A percentile compares a stretch with the other conserved stretches of the same genome.
Conservation (phyloP, 371 early-diverging fungal genomes). For the Mucor plumbeus region DNA sequence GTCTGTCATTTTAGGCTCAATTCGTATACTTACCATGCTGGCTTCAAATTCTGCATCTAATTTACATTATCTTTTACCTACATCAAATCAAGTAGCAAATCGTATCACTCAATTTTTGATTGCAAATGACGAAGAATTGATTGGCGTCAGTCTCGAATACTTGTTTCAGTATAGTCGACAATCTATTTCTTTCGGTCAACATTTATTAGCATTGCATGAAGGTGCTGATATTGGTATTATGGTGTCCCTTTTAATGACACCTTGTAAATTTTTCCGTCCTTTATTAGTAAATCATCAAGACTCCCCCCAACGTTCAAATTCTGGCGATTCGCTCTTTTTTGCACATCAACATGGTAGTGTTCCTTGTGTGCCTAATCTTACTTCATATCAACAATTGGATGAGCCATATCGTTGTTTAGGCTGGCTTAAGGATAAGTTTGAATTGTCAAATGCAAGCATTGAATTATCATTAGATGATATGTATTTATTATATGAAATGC, state of each 20-base stretch:
- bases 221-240: conserved; percentile 61
- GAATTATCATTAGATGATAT: conserved; percentile 39
- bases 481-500: conserved; percentile 35
- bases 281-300: conserved; percentile 6
- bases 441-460: conserved; percentile 19
- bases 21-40: conserved; percentile 66
- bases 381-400: conserved; percentile 33
- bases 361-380: conserved; percentile 35
- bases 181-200: conserved; percentile 52
- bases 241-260: conserved; percentile 52
- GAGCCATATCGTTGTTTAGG: conserved; percentile 49
- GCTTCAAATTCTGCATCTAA: conserved; percentile 49
- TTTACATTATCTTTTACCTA: conserved; percentile 48
- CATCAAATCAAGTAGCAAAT: conserved; percentile 32
- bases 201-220: conserved; percentile 47
- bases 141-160: conserved; percentile 72
- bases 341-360: conserved; percentile 23
- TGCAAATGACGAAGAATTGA: conserved; percentile 72
- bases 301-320: conserved; percentile 12
- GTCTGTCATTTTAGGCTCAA: conserved; percentile 63
- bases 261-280: conserved; percentile 40
- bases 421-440: conserved; percentile 49
- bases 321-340: neutral
- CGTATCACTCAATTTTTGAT: conserved; percentile 69
- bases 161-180: conserved; percentile 71